Evolutionary conservation across 257 asterid genomes (phyloP).

Genomic region (Forsythia suspensa): DNA sequence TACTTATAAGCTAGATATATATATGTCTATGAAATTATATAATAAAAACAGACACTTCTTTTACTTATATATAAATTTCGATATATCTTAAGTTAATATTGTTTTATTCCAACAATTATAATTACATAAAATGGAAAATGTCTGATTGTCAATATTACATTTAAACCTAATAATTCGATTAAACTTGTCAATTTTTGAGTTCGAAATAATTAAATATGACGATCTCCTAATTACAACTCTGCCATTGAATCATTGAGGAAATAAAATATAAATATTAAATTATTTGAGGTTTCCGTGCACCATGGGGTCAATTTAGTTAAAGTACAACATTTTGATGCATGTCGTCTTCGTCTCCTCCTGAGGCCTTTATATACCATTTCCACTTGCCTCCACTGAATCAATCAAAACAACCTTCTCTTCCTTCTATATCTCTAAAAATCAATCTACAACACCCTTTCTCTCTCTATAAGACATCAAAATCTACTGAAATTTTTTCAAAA

Average conservation of each 20-base stretch:
- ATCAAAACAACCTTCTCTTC: not conserved
- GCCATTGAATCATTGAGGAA: not conserved
- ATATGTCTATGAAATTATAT: too few species aligned
- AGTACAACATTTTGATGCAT: not conserved
- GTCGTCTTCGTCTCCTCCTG: not conserved
- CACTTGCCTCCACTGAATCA: not conserved
- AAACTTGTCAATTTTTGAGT: too few species aligned
- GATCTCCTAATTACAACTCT: too few species aligned
- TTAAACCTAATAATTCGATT: too few species aligned
- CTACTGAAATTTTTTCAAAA: not conserved
- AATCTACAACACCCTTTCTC: not conserved
- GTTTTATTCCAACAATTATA: too few species aligned
- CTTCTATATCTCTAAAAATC: not conserved
- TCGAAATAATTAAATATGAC: too few species aligned
- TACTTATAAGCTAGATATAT: too few species aligned
- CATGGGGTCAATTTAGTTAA: not conserved
- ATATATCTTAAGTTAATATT: too few species aligned
- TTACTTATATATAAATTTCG: too few species aligned
- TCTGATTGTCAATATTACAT: too few species aligned
- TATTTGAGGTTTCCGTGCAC: not conserved
- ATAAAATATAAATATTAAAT: not conserved
- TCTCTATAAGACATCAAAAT: not conserved
- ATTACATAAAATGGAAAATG: too few species aligned
- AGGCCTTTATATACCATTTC: not conserved
- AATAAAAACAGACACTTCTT: too few species aligned